Percentiles rank a stretch among this genome's conserved stretches.
phyloP scores from a whole-genome alignment of 73 alveolate species.

The Paramecium sonneborni region DNA sequence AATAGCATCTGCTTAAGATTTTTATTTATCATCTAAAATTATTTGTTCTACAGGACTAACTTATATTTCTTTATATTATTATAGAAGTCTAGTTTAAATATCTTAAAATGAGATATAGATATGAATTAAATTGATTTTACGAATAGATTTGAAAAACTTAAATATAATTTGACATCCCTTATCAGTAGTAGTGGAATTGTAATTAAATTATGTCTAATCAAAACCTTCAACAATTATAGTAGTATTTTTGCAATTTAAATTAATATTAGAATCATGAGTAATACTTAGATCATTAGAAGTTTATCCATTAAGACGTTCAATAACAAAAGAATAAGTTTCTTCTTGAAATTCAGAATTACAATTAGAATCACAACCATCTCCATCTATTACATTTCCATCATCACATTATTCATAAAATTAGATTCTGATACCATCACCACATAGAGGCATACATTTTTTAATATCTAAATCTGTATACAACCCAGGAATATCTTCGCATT shows the following conservation, averaged over 20 bases:
- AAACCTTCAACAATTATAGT: neutral
- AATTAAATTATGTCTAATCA: neutral
- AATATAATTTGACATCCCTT: neutral
- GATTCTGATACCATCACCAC: neutral
- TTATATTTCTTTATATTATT: neutral
- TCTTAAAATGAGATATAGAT: neutral
- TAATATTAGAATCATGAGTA: neutral
- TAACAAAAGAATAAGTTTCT: neutral
- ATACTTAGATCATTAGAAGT: neutral
- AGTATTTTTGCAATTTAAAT: neutral
- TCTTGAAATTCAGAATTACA: neutral
- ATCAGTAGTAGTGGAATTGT: neutral
- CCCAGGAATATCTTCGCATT: neutral
- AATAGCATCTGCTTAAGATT: neutral
- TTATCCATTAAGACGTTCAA: neutral
- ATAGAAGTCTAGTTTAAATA: neutral
- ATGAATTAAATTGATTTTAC: neutral
- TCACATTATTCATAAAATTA: neutral
- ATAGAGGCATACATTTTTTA: neutral
- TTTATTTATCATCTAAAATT: neutral
- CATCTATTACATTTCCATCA: slow-evolving; percentile 16
- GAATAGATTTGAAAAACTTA: neutral
- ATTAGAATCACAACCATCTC: slow-evolving; percentile 8
- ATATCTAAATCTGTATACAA: neutral
- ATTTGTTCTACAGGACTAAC: neutral